Base-by-base conservation (phyloP, 2,329 filamentous ascomycete genomes). In the Colletotrichum higginsianum region DNA sequence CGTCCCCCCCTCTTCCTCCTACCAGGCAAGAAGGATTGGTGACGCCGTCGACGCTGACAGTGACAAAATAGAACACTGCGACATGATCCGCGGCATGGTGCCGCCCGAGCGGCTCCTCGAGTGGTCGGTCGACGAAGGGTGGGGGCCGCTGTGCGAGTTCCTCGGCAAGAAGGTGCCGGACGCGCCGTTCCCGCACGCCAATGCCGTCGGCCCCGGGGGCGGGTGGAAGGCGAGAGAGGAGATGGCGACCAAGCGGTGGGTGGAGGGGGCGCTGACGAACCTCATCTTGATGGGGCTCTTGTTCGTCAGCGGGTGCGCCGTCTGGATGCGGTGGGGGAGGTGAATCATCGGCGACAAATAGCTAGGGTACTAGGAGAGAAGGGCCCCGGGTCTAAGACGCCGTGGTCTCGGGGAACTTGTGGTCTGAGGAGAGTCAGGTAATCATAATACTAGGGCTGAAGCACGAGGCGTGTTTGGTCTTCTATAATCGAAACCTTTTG, bases 81-180 rank as follows among this genome's bases (percentile, higher is more conserved):
- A 74, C 67, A 79, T 80, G 78, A 76, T 83, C 23, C 77, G 79
- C 13, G 77, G 77, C 12, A 69, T 83, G 8, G 80, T 83, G 9
- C 66, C 71, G 0, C 63, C 64, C 2, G 74, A n/a, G 71, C 73
- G 66, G 12, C 50, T 77, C 0, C 77, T 85, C 4, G 82, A 84
- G 60, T 84, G 79, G 78, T 76, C 78, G 12, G 76, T 81, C 1
- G 75, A 79, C 44, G 79, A 85, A 23, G 82, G 82, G 16, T 84
- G 83, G 83, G 79, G 75, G 58, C 82, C 82, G 12, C 79, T 85
- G 2, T 85, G 83, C 75, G 65, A 76, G 52, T 85, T 85, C 56
- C 71, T 84, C 2, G 79, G 77, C 16, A 80, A 81, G 67, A 77
- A 77, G 0, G 75, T 83, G 0, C 82, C 82, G 1, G 71, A 77